Conservation (phyloP, 1,139 yeast genomes). For the Arxiozyma telluris region DNA sequence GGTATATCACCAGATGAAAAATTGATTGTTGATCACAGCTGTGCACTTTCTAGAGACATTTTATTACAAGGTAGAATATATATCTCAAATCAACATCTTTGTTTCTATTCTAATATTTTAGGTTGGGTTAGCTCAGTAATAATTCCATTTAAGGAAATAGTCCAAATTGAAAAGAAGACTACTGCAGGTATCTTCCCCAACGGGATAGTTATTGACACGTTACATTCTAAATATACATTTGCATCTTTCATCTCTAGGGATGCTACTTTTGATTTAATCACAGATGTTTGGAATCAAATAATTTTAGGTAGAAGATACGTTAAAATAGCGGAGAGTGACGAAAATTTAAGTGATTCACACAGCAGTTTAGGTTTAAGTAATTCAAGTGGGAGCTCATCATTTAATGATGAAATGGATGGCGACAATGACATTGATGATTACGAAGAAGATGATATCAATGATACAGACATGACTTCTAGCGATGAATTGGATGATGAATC, state of each 20-base stretch:
- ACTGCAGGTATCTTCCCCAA: conserved; percentile 71
- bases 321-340: conserved; percentile 16
- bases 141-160: conserved; percentile 62
- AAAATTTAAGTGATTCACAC: conserved; percentile 7
- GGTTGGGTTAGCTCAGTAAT: conserved; percentile 64
- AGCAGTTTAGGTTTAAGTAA: conserved; percentile 8
- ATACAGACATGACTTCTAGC: conserved; percentile 26
- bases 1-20: conserved; percentile 43
- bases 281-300: conserved; percentile 49
- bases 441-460: conserved; percentile 21
- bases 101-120: conserved; percentile 64
- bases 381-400: not conserved
- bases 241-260: conserved; percentile 68
- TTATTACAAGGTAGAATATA: conserved; percentile 65
- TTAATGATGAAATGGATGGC: conserved; percentile 7
- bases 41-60: conserved; percentile 66
- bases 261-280: conserved; percentile 49
- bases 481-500: conserved; percentile 20
- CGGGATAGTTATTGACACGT: conserved; percentile 60
- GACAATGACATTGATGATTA: conserved; percentile 7
- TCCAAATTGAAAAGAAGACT: conserved; percentile 60
- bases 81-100: conserved; percentile 48
- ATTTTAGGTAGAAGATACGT: conserved; percentile 26
- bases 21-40: conserved; percentile 56
- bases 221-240: conserved; percentile 62